These are phyloP conservation scores for Amaranthus tricolor DNA, from an alignment of 179 eudicot genomes.

Conservation along the genomic window DNA sequence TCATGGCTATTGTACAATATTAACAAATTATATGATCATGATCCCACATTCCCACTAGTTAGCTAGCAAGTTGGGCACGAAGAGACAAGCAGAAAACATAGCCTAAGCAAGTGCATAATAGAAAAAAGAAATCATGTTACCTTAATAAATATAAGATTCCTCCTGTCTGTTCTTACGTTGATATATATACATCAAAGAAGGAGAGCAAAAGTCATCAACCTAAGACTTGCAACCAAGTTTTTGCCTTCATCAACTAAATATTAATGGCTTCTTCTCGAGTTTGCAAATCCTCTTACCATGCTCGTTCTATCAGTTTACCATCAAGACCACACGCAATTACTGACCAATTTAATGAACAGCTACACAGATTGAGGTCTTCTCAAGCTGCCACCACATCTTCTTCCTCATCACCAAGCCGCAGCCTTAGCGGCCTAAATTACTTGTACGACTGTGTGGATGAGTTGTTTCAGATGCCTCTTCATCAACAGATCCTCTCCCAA, in stretches of 20 bases:
- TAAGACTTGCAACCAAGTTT: constrained; percentile 18
- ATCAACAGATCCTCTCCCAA: constrained; percentile 30
- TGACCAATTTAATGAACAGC: constrained; percentile 31
- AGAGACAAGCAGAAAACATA: constrained; percentile 28
- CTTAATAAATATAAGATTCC: constrained; percentile 24
- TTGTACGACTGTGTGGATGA: constrained; percentile 29
- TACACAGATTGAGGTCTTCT: constrained; percentile 33
- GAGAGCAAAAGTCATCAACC: constrained; percentile 21
- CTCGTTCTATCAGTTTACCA: constrained; percentile 44
- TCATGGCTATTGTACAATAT: background rate
- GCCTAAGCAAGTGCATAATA: constrained; percentile 11
- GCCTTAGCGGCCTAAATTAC: constrained; percentile 30
- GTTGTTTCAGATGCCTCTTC: constrained; percentile 32
- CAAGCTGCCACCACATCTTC: constrained; percentile 31
- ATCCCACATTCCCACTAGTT: background rate
- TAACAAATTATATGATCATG: background rate
- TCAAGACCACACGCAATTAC: constrained; percentile 32
- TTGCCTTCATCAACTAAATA: background rate
- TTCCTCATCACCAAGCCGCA: constrained; percentile 27
- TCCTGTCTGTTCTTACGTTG: constrained; percentile 19
- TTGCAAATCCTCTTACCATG: constrained; percentile 18
- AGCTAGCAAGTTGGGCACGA: constrained; percentile 27
- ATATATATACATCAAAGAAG: constrained; percentile 17
- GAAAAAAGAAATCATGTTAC: constrained; percentile 2
- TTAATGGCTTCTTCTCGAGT: constrained; percentile 30